Evolutionary conservation across 2,329 filamentous ascomycete species (phyloP).

Genomic region (Diplocarpon rosae): DNA sequence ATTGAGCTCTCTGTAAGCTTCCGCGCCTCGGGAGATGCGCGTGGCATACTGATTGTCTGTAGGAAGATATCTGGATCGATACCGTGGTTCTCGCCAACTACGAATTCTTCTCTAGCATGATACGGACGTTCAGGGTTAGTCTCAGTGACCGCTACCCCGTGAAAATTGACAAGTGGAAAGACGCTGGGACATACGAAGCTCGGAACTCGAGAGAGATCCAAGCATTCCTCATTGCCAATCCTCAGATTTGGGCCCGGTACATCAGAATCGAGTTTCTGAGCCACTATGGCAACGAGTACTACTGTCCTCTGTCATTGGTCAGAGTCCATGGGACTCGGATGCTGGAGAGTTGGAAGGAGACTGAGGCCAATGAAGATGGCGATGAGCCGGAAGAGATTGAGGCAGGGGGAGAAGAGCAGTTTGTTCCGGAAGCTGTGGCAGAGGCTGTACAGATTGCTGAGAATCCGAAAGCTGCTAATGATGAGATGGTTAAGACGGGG

Average conservation of each 20-base stretch:
- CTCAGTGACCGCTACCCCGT: slow-evolving; percentile 93
- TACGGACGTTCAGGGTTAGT: slow-evolving; percentile 80
- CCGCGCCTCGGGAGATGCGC: slow-evolving; percentile 28
- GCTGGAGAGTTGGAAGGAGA: slow-evolving; percentile 85
- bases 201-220: slow-evolving; percentile 90
- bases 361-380: slow-evolving; percentile 58
- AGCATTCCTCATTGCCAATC: slow-evolving; percentile 86
- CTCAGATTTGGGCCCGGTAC: slow-evolving; percentile 92
- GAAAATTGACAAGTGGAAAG: slow-evolving; percentile 84
- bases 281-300: slow-evolving; percentile 94
- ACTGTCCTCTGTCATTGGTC: slow-evolving; percentile 83
- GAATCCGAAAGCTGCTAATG: slow-evolving; percentile 11
- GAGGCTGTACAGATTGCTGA: slow-evolving; percentile 18
- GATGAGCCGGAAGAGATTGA: slow-evolving; percentile 31
- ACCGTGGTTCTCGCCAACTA: slow-evolving; percentile 97
- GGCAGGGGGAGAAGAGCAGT: slow-evolving; percentile 13
- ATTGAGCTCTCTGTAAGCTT: slow-evolving; percentile 74
- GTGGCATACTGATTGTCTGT: slow-evolving; percentile 10
- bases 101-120: slow-evolving; percentile 97
- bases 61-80: slow-evolving; percentile 63
- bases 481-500: slow-evolving; percentile 11
- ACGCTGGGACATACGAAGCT: slow-evolving; percentile 79
- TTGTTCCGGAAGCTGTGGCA: slow-evolving; percentile 28
- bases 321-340: slow-evolving; percentile 89
- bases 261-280: slow-evolving; percentile 82